Evolutionary conservation across 352 stramenopile species (phyloP).

Genomic region (Plasmopara halstedii): DNA sequence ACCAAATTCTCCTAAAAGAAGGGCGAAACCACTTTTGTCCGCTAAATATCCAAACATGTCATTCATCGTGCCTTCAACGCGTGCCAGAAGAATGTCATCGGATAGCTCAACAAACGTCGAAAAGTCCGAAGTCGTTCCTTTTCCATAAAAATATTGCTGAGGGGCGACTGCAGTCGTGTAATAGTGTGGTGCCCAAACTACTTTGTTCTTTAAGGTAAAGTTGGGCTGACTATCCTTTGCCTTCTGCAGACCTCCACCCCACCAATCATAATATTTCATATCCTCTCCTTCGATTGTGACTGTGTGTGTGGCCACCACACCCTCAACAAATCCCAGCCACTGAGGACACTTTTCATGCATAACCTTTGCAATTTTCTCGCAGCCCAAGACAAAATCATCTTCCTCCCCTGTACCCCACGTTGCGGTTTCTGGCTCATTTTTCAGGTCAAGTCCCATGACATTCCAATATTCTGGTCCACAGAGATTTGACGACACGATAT

Average conservation of each 20-base stretch:
- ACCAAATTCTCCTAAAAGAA: slow-evolving; percentile 72
- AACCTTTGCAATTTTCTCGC: slow-evolving; percentile 65
- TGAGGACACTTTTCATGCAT: slow-evolving; percentile 69
- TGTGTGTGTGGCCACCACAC: slow-evolving; percentile 39
- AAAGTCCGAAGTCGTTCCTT: slow-evolving; percentile 39
- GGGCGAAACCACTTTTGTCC: slow-evolving; percentile 33
- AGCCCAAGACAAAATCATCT: slow-evolving; percentile 56
- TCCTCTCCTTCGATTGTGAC: slow-evolving; percentile 38
- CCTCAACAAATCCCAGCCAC: slow-evolving; percentile 77
- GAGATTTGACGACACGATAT: slow-evolving; percentile 48
- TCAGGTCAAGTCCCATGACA: slow-evolving; percentile 71
- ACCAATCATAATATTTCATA: slow-evolving; percentile 77
- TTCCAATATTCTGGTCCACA: slow-evolving; percentile 72
- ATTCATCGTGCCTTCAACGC: slow-evolving; percentile 52
- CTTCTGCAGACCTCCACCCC: slow-evolving; percentile 62
- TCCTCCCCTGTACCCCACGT: slow-evolving; percentile 62
- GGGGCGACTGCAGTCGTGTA: slow-evolving; percentile 73
- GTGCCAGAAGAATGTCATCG: slow-evolving; percentile 38
- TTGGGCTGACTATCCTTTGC: slow-evolving; percentile 35
- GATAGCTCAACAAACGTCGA: slow-evolving; percentile 50
- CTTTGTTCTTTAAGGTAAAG: slow-evolving; percentile 59
- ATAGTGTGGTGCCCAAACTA: slow-evolving; percentile 78
- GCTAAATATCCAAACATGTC: slow-evolving; percentile 75
- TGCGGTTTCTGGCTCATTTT: slow-evolving; percentile 65
- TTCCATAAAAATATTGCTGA: slow-evolving; percentile 69